Conservation (phyloP, 371 early-diverging fungal species). For the Lichtheimia corymbifera region DNA sequence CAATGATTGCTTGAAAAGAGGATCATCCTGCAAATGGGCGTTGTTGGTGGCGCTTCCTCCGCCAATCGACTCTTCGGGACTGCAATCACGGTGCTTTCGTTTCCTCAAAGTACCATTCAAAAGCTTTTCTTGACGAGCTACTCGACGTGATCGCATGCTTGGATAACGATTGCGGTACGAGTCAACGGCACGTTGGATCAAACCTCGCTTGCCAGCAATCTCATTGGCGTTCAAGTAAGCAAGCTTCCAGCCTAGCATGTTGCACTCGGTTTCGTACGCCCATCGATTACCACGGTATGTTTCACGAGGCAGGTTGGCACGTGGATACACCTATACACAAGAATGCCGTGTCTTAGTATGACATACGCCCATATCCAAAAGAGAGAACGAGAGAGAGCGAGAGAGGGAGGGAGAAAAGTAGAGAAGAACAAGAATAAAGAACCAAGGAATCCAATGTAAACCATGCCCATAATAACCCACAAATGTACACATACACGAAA, state of each 20-base stretch:
- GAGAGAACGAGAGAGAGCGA: no score
- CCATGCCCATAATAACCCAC: no score
- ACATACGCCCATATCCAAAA: background rate
- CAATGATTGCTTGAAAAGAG: background rate
- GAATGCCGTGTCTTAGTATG: background rate
- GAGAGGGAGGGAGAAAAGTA: no score
- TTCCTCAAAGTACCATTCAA: constrained; percentile 52
- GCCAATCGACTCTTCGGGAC: background rate
- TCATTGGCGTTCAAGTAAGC: constrained; percentile 83
- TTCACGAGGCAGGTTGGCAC: constrained; percentile 42
- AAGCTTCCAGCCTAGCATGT: constrained; percentile 84
- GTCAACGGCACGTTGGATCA: constrained; percentile 95
- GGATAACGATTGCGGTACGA: constrained; percentile 88
- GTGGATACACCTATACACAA: constrained; percentile 44
- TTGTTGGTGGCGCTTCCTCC: background rate
- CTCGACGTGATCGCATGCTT: constrained; percentile 77
- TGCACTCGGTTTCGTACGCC: constrained; percentile 90
- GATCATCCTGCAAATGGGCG: background rate
- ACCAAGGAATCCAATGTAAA: no score
- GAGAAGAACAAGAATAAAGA: no score
- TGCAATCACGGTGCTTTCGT: constrained; percentile 38
- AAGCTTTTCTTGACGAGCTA: constrained; percentile 82
- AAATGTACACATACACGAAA: background rate
- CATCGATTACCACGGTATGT: constrained; percentile 85
- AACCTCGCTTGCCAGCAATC: constrained; percentile 85